These are phyloP conservation scores for Lecanicillium sp. DNA, from an alignment of 2,329 filamentous ascomycete species.

Conservation along the genomic window DNA sequence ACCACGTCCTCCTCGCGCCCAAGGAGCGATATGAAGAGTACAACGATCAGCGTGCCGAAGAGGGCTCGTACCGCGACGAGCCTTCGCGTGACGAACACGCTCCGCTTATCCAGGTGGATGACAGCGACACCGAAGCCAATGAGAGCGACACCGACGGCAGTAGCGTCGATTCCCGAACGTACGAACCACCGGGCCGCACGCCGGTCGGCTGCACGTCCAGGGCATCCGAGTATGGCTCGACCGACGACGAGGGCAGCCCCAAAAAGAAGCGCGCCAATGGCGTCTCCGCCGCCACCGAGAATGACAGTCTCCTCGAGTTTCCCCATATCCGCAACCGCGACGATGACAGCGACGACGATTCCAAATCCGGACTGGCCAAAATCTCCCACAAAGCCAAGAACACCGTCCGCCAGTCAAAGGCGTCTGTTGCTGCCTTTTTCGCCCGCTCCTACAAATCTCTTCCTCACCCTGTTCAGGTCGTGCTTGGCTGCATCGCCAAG, in stretches of 20 bases:
- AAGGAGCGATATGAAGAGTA: conserved; percentile 65
- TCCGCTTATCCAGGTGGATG: conserved; percentile 29
- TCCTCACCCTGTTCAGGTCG: conserved; percentile 32
- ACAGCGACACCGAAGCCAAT: conserved; percentile 11
- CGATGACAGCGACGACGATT: conserved; percentile 25
- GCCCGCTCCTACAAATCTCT: conserved; percentile 18
- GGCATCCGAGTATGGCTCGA: conserved; percentile 40
- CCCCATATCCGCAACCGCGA: conserved; percentile 42
- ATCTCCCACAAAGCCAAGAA: conserved; percentile 27
- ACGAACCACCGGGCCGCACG: conserved; percentile 49
- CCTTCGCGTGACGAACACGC: conserved; percentile 35
- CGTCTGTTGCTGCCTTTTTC: not conserved
- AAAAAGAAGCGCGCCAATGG: conserved; percentile 23
- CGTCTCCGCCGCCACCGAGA: conserved; percentile 30
- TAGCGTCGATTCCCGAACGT: conserved; percentile 37
- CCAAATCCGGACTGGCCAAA: conserved; percentile 20
- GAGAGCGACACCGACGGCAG: conserved; percentile 23
- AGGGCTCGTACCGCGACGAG: conserved; percentile 52
- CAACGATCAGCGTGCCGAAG: conserved; percentile 43
- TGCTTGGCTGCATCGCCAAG: conserved; percentile 20
- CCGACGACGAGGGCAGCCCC: conserved; percentile 33
- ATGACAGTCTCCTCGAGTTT: conserved; percentile 48
- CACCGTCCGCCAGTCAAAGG: conserved; percentile 15
- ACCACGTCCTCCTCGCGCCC: conserved; percentile 86
- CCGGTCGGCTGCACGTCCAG: conserved; percentile 43